Base-by-base conservation (phyloP, 176 grass and related monocot genomes). In the Juncus effusus region DNA sequence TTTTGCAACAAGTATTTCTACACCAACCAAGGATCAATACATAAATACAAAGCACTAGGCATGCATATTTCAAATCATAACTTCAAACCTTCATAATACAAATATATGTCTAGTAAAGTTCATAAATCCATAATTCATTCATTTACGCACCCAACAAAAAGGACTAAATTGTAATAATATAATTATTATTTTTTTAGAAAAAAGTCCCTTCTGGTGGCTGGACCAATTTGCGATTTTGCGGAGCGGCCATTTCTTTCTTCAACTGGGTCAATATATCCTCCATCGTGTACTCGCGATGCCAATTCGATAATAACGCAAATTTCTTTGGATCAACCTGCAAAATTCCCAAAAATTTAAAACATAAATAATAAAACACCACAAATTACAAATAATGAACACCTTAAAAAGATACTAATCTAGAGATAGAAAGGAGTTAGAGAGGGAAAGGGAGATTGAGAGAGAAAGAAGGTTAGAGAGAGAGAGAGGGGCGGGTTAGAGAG, bases 161-260 rank as follows among this genome's bases (percentile, higher is more conserved):
- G 52, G 38, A 72, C 52, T 13, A 12, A 44, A 10, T 72, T 72
- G 41, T 4, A 28, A 72, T 28, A 28, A 28, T 28, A 28, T 28
- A 15, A 59, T 12, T 42, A 42, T 56, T 72, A 72, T 10, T 56
- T 58, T 58, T 70, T 71, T 60, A 79, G 58, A 79, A 79, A 49
- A 72, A 62, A 10, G 76, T 62, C 16, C 76, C 76, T 61, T 79
- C 76, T 55, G 76, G 76, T 40, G 76, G 76, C 76, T 79, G 76
- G n/a, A 77, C 75, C 56, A 77, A 69, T 56, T 77, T 77, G 13
- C 75, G 75, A 51, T 77, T 77, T 38, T 71, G 76, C 5, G 65
- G 44, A 39, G 76, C 45, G 36, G 76, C 76, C 76, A 79, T 79
- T 79, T 79, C 76, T 67, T 79, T 79, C 76, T 57, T 79, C 49